phyloP scores from a whole-genome alignment of 306 rosid genomes.

The Oxytropis ochrocephala region DNA sequence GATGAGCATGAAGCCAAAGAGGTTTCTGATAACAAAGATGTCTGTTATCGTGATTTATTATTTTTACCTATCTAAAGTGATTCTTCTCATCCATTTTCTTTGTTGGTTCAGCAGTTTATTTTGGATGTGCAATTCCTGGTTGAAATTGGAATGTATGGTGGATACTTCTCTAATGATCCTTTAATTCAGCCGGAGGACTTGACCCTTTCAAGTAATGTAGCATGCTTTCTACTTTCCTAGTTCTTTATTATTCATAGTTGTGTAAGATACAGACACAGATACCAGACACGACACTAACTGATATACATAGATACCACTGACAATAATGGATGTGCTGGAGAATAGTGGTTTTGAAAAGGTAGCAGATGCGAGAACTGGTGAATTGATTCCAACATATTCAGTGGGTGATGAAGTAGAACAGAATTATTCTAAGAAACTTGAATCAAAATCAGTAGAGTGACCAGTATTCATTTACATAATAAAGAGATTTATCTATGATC shows the following conservation, averaged over 20 bases:
- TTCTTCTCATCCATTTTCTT: conserved; percentile 12
- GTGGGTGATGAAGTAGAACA: background rate
- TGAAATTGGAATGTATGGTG: conserved; percentile 58
- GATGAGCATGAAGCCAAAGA: conserved; percentile 38
- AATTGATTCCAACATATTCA: conserved; percentile 15
- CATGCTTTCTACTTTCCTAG: background rate
- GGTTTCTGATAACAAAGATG: conserved; percentile 30
- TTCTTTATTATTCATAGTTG: background rate
- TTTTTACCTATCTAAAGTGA: background rate
- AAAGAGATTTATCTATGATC: too few relatives aligned
- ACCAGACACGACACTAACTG: too few relatives aligned
- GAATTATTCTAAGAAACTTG: background rate
- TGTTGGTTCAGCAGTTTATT: conserved; percentile 40
- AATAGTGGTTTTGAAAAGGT: conserved; percentile 1
- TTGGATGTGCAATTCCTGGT: conserved; percentile 68
- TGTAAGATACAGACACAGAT: too few relatives aligned
- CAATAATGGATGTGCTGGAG: too few relatives aligned
- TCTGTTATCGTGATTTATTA: background rate
- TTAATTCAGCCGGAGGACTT: conserved; percentile 47
- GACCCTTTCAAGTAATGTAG: conserved; percentile 49
- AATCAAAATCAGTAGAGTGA: background rate
- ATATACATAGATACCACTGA: too few relatives aligned
- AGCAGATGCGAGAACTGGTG: conserved; percentile 11
- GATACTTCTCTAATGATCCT: conserved; percentile 53
- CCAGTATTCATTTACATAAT: background rate